Percentiles rank a stretch among this genome's conserved stretches.
phyloP scores from a whole-genome alignment of 345 rosid species.

The Eucalyptus erythrocorys region DNA sequence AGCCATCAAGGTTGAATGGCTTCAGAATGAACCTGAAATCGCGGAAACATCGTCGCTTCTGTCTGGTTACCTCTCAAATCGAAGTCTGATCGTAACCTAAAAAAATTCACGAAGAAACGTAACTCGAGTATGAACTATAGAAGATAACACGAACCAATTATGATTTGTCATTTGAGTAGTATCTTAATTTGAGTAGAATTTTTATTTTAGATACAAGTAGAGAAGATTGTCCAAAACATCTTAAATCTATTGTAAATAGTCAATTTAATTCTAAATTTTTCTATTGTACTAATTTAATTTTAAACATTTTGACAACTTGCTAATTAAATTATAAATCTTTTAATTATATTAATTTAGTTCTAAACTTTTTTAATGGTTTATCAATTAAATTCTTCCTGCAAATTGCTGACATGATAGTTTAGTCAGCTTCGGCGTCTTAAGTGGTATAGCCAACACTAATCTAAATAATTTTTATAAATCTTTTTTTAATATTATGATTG shows the following conservation, averaged over 20 bases:
- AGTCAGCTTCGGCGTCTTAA: fast-evolving
- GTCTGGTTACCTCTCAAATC: neutral
- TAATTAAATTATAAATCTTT: fast-evolving
- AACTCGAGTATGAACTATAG: neutral
- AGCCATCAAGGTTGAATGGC: neutral
- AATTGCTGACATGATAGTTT: neutral
- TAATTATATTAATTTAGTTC: no score
- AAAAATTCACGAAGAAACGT: neutral
- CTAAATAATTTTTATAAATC: no score
- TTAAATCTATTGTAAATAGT: neutral
- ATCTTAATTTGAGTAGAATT: neutral
- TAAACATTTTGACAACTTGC: no score
- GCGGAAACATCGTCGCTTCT: neutral
- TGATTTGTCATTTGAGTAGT: neutral
- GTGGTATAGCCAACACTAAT: no score
- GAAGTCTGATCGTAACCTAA: neutral
- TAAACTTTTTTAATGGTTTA: no score
- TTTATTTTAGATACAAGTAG: neutral
- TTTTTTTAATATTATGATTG: no score
- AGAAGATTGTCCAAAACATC: neutral
- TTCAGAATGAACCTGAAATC: neutral
- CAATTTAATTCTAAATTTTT: no score
- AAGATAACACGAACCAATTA: neutral
- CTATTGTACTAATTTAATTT: no score
- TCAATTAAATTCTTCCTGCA: no score